Evolutionary conservation across 2,329 filamentous ascomycete genomes (phyloP), one percentile per base, ranked within the genome.

Genomic region (Elsinoe australis): DNA sequence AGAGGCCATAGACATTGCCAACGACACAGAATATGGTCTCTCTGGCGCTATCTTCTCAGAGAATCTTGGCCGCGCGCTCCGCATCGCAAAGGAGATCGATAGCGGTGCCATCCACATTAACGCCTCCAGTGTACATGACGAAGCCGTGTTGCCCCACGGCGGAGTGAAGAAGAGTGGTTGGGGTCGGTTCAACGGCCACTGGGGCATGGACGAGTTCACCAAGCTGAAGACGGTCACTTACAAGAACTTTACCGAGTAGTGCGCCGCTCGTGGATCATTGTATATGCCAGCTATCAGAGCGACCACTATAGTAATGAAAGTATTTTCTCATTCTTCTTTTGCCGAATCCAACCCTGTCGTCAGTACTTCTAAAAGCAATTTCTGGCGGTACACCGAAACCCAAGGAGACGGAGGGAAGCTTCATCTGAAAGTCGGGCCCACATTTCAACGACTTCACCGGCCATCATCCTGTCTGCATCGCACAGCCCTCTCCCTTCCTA

Each of bases 1-100:
- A 15, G 55, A 56, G 19, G 55, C 57, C 3, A 58, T 61, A 22
- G 51, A 56, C 9, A 51, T 63, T 33, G 53, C 58, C 10, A 59
- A 64, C 60, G 83, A 89, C 56, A 86, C 82, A 1, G 82, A 86
- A 35, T 90, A 87, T 59, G 86, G 85, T 2, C 72, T 92, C 9
- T 70, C 73, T 5, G 74, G 79, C 3, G 75, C 84, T 0, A 75
- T 92, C 1, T 92, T 87, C 62, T 87, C 85, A 0, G 68, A 74
- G 53, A 79, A 89, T 59, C 66, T 89, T 17, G 63, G 58, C 1
- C 53, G 66, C 15, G 69, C 63, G 2, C 45, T 71, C 12, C 58
- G 64, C 12, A 53, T 71, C 21, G 68, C 68, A 4, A 63, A 60
- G 52, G 60, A 64, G 50, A 64, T 71, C 39, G 67, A 89, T 62